Evolutionary conservation across 176 grass and related monocot genomes (phyloP), one percentile per base, ranked within the genome.

Genomic region (Microstegium vimineum): DNA sequence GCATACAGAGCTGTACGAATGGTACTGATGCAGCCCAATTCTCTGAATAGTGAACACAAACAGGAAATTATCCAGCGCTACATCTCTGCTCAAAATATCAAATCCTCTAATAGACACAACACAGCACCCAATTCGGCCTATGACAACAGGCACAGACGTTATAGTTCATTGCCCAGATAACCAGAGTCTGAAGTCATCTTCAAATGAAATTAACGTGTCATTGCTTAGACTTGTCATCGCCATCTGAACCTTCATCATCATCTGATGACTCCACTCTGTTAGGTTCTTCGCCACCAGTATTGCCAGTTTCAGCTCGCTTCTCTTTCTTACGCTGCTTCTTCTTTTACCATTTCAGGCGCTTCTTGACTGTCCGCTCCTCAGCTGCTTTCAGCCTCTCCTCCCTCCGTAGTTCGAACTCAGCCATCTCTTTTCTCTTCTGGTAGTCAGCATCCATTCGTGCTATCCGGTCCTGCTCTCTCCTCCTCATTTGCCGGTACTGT

Each of bases 301-400:
- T 66, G 65, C 31, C 22, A 13, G 59, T 71, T 83, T 88, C 86
- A 57, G 27, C 66, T 73, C 10, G 78, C 71, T 93, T 98, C 85
- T 93, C 88, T 77, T 94, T 95, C 63, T 88, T 86, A 16, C 72
- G 67, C 25, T 95, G 82, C 81, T 98, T 90, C 82, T 95, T 91
- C 49, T 49, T 49, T 6, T 90, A 84, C 62, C 93, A 86, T 88
- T 95, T 98, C 73, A 82, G 49, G 22, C 90, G 90, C 74, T 95
- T 98, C 77, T 95, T 98, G 65, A 89, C 76, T 25, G 96, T 95
- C 25, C 90, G 81, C 47, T 98, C 95, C 77, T 98, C 96, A 1
- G 90, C 90, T 73, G 84, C 90, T 81, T 88, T 91, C 35, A 98
- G 71, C 64, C 96, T 93, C 85, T 95, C 93, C 82, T 95, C 93